phyloP scores from a whole-genome alignment of 352 stramenopile genomes.

The Thalassiosira livingstoniorum region DNA sequence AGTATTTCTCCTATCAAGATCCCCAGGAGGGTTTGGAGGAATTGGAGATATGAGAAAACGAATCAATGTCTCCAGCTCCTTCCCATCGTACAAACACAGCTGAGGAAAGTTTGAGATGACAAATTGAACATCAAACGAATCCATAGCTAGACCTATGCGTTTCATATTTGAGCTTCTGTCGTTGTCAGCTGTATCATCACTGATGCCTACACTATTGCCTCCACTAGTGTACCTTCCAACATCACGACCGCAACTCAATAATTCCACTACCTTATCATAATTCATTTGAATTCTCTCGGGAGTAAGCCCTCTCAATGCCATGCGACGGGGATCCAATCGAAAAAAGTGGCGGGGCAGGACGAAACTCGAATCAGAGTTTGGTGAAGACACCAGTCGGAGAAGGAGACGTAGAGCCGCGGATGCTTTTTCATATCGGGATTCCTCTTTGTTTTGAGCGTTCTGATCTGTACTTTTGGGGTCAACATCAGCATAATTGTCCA shows the following conservation, averaged over 20 bases:
- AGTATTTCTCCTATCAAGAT: too few species aligned
- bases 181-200: too few species aligned
- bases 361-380: neutral
- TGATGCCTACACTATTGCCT: neutral
- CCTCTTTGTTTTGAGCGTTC: neutral
- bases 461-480: neutral
- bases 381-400: slow-evolving; percentile 24
- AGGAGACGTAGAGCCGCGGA: slow-evolving; percentile 30
- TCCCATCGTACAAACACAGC: slow-evolving; percentile 59
- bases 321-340: slow-evolving; percentile 32
- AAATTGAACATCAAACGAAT: slow-evolving; percentile 35
- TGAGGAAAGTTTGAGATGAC: slow-evolving; percentile 61
- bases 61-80: slow-evolving; percentile 56
- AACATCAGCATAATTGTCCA: neutral
- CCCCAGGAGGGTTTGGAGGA: slow-evolving; percentile 13
- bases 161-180: too few species aligned
- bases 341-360: slow-evolving; percentile 53
- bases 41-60: slow-evolving; percentile 57
- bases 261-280: slow-evolving; percentile 26
- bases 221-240: neutral
- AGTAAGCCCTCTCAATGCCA: slow-evolving; percentile 38
- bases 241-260: slow-evolving; percentile 14
- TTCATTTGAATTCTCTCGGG: slow-evolving; percentile 39
- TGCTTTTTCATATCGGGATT: slow-evolving; percentile 8
- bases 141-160: slow-evolving; percentile 26